phyloP scores from a whole-genome alignment of 2,329 filamentous ascomycete genomes.

The Xylaria sp. region DNA sequence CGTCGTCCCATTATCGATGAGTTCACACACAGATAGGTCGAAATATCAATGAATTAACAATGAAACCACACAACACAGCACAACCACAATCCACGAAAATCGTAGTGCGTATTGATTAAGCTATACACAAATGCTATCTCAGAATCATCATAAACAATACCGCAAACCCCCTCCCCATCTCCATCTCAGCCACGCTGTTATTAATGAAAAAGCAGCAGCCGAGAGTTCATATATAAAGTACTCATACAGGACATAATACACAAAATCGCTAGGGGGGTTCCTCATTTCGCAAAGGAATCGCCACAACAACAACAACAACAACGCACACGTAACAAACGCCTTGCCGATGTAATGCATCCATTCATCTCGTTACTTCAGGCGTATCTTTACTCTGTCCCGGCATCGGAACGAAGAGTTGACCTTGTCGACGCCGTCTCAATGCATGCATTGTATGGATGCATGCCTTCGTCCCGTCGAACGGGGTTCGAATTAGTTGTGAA shows the following conservation, averaged over 20 bases:
- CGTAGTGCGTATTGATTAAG: background rate
- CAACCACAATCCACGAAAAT: background rate
- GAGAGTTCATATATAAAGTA: no score
- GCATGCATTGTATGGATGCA: no score
- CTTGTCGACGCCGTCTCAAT: background rate
- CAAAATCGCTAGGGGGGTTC: constrained; percentile 3
- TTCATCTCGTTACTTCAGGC: constrained; percentile 4
- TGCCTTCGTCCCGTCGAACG: no score
- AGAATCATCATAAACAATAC: background rate
- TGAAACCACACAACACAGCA: no score
- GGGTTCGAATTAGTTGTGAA: no score
- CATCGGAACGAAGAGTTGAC: background rate
- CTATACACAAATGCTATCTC: background rate
- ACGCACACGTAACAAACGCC: constrained; percentile 21
- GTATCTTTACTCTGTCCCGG: background rate
- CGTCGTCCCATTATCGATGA: no score
- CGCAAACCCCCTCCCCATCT: no score
- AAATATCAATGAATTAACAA: no score
- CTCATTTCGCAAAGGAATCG: constrained; percentile 5
- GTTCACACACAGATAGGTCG: no score
- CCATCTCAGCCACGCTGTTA: no score
- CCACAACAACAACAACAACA: background rate
- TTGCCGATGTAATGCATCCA: constrained; percentile 21
- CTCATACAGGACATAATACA: background rate
- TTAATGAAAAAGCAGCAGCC: no score